Evolutionary conservation across 202 grass and related monocot genomes (phyloP), one percentile per base, ranked within the genome.

Genomic region (Zizania palustris): DNA sequence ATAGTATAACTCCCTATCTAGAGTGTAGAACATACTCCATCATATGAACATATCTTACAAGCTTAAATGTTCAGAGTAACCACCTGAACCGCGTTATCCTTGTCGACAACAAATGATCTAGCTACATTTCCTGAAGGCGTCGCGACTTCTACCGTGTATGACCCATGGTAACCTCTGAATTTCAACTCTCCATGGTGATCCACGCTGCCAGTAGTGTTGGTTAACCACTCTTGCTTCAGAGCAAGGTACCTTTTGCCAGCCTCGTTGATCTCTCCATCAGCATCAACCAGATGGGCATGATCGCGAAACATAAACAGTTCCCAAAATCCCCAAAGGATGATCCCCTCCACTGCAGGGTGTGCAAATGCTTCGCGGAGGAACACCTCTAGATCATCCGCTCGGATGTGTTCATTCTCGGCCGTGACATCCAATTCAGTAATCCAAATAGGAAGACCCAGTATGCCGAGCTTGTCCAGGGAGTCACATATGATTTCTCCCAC

Each of bases 321-420:
- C 95, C 95, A 98, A 56, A 94, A 98, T 45, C 91, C 89, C 95
- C 95, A 98, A 7, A 98, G 88, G 21, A 98, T 28, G 6, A 98
- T 56, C 12, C 95, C 95, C 66, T 86, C 91, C 1, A 98, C 86
- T 5, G 89, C 79, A 72, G 86, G 83, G 67, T 98, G 95, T 0
- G 95, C 91, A 22, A 91, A 98, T 35, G 87, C 80, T 74, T 98
- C 95, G 0, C 91, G 87, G 39, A 97, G 87, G 53, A 84, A 88
- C 56, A 94, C 94, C 85, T 97, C 94, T 55, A 97, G 86, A 78
- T 97, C 94, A 65, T 97, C 94, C 4, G 89, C 94, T 57, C 95
- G 81, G 37, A 97, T 68, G 73, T 93, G 61, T 63, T 97, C 95
- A 10, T 98, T 94, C 36, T 80, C 89, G 16, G 95, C 82, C 3